Base-by-base conservation (phyloP, 495 filamentous ascomycete genomes). In the Neurospora sp. region DNA sequence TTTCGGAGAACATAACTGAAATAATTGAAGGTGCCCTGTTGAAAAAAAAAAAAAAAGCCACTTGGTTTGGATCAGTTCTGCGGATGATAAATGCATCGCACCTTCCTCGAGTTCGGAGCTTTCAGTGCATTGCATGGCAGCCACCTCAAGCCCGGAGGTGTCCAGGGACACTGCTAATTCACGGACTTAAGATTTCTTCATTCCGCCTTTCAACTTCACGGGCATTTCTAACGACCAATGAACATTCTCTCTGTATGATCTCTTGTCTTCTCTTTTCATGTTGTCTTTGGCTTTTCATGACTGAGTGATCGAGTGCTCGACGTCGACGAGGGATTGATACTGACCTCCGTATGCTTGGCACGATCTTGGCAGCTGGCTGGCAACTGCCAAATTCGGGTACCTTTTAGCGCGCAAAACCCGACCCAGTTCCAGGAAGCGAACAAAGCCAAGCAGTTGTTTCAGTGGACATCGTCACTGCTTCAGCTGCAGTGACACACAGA, bases 191-290 rank as follows among this genome's bases (percentile, higher is more conserved):
- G 0, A 16, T 35, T 66, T 18, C 54, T 9, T 18, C 11, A 16
- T 37, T 66, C 14, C 6, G 12, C 54, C 18, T 2, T 62, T 35
- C 6, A 9, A 62, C 54, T 18, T 60, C 2, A 27, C 23, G 3
- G 6, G 4, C 10, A 3, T 27, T 14, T 27, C 4, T 3, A 2
- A 3, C 0, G 14, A 6, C 23, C 5, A 31, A 2, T 31, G 9
- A 7, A 8, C 12, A 12, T 31, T 49, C 4, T 2, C 44, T 10
- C 9, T 6, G 0, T 16, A 2, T 16, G 8, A 23, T 6, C 11
- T 1, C 12, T 2, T 0, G 1, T 27, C 0, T 8, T 60, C 2
- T 11, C 20, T 16, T 10, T 16, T 31, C 10, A 31, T 0, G 4
- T 9, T 62, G 23, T 7, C 0, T 62, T 9, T 62, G 23, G 3